Conservation (phyloP, 352 stramenopile species). For the Pythium phragmiticola region DNA sequence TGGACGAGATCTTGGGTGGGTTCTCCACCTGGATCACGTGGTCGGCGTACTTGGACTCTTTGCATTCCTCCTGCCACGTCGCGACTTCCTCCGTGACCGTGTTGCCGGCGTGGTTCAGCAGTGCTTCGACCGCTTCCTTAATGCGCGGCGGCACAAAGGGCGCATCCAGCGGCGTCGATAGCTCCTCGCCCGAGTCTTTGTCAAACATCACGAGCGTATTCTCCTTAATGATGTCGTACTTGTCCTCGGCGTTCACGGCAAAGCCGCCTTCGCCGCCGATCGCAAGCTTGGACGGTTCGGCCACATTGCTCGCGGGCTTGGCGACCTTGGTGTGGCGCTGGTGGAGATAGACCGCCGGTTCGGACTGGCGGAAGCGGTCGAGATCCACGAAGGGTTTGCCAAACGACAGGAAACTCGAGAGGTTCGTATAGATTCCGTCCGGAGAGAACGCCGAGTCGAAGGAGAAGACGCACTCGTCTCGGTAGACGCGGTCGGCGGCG, state of each 20-base stretch:
- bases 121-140: constrained; percentile 50
- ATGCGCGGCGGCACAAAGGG: constrained; percentile 45
- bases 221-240: constrained; percentile 58
- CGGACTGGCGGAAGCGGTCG: constrained; percentile 41
- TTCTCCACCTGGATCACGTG: constrained; percentile 63
- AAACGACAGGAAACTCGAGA: constrained; percentile 93
- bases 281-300: constrained; percentile 89
- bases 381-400: constrained; percentile 63
- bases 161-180: constrained; percentile 30
- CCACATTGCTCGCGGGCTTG: constrained; percentile 6
- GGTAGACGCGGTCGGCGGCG: constrained; percentile 86
- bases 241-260: constrained; percentile 69
- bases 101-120: constrained; percentile 78
- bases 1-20: constrained; percentile 65
- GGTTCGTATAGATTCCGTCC: constrained; percentile 89
- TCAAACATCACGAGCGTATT: constrained; percentile 82
- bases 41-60: constrained; percentile 74
- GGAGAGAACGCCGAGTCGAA: constrained; percentile 90
- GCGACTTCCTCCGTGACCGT: constrained; percentile 75
- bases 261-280: constrained; percentile 97
- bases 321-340: constrained; percentile 51
- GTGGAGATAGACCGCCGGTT: constrained; percentile 70
- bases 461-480: constrained; percentile 97
- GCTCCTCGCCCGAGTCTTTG: constrained; percentile 30
- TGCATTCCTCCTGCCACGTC: constrained; percentile 83